These are phyloP conservation scores for Vishniacozyma victoriae DNA, from an alignment of 768 basidiomycete genomes.

Conservation along the genomic window DNA sequence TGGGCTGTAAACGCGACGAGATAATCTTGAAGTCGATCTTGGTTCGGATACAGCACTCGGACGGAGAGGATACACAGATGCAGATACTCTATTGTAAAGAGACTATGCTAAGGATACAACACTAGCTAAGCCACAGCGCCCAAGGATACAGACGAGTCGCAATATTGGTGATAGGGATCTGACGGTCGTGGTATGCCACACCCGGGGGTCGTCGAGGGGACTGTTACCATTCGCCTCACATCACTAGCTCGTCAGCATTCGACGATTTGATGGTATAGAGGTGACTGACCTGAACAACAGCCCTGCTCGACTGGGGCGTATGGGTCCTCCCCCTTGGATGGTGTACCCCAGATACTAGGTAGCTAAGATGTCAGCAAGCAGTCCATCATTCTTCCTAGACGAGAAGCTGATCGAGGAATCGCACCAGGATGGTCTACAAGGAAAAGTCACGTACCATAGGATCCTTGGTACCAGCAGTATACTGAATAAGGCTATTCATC, in stretches of 20 bases:
- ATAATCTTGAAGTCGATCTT: no score
- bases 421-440: not conserved
- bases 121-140: no score
- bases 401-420: not conserved
- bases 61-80: no score
- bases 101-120: no score
- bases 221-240: no score
- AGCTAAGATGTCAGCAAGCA: conserved; percentile 53
- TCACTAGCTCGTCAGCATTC: not conserved
- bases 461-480: conserved; percentile 89
- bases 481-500: conserved; percentile 70
- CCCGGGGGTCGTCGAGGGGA: no score
- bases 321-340: conserved; percentile 86
- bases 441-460: conserved; percentile 38
- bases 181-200: no score
- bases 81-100: no score
- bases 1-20: no score
- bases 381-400: not conserved
- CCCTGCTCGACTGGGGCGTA: conserved; percentile 66
- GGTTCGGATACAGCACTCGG: no score
- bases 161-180: no score
- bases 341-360: conserved; percentile 93
- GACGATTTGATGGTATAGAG: not conserved
- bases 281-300: conserved; percentile 40
- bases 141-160: no score